Percentiles rank a stretch among this genome's conserved stretches.
Evolutionary conservation across 371 early-diverging fungal genomes (phyloP).

Genomic region (Choanephora cucurbitarum): DNA sequence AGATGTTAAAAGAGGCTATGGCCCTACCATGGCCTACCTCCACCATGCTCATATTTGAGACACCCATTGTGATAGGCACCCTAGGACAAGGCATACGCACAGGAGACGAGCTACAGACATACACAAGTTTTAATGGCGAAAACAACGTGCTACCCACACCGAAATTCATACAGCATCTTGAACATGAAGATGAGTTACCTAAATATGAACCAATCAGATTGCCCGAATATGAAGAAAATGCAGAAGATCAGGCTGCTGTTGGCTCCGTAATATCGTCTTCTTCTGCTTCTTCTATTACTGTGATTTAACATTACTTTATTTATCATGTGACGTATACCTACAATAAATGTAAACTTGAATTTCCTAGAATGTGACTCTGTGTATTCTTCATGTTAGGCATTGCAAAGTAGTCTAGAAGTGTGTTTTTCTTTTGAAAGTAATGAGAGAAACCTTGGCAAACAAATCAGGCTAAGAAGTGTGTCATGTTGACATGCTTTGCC

Average conservation of each 20-base stretch:
- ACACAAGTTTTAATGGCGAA: slow-evolving; percentile 1
- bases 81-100: slow-evolving; percentile 12
- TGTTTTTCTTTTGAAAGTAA: too few relatives aligned
- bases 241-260: not conserved
- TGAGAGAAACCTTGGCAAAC: too few relatives aligned
- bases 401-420: too few relatives aligned
- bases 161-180: slow-evolving; percentile 10
- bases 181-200: slow-evolving; percentile 19
- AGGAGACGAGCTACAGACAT: slow-evolving; percentile 4
- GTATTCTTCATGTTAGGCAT: too few relatives aligned
- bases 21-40: slow-evolving; percentile 3
- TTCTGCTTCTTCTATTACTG: not conserved
- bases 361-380: too few relatives aligned
- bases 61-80: slow-evolving; percentile 12
- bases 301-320: not conserved
- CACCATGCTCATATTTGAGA: slow-evolving; percentile 6
- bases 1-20: slow-evolving; percentile 4
- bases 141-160: slow-evolving; percentile 4
- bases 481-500: too few relatives aligned
- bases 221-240: slow-evolving; percentile 5
- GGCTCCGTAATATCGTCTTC: not conserved
- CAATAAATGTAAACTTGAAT: not conserved
- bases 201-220: slow-evolving; percentile 14
- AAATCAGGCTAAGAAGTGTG: too few relatives aligned
- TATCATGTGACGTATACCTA: not conserved